These are phyloP conservation scores for Vitis hybrid DNA, from an alignment of 177 flowering plant genomes.

Conservation along the genomic window DNA sequence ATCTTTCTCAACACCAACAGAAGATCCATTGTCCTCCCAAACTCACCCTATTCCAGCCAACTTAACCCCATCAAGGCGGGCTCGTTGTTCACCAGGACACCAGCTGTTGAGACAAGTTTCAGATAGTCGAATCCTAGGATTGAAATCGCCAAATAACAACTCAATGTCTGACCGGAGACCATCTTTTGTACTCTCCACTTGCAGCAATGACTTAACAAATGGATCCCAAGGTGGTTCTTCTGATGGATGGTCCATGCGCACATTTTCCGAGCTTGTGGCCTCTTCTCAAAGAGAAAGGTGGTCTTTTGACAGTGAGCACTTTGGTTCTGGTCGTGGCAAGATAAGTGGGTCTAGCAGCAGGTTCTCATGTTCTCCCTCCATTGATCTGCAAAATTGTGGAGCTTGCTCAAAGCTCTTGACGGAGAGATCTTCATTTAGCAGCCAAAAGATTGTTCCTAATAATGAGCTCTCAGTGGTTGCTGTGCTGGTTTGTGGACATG, in stretches of 20 bases:
- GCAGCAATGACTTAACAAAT: slow-evolving; percentile 44
- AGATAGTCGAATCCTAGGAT: slow-evolving; percentile 42
- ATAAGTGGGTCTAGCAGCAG: slow-evolving; percentile 49
- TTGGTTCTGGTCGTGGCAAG: slow-evolving; percentile 34
- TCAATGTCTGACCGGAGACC: slow-evolving; percentile 54
- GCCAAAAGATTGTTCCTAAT: slow-evolving; percentile 19
- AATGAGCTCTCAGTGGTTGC: slow-evolving; percentile 65
- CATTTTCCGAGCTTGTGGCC: slow-evolving; percentile 73
- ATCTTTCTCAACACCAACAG: slow-evolving; percentile 29
- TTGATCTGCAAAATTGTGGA: slow-evolving; percentile 61
- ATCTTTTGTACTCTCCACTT: slow-evolving; percentile 43
- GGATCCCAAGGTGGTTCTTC: slow-evolving; percentile 65
- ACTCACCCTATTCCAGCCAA: slow-evolving; percentile 20
- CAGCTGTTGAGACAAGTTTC: slow-evolving; percentile 53
- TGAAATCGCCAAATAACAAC: slow-evolving; percentile 46
- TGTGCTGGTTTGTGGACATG: slow-evolving; percentile 90
- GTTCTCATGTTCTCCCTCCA: slow-evolving; percentile 52
- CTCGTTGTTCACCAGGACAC: slow-evolving; percentile 52
- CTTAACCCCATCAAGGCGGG: slow-evolving; percentile 46
- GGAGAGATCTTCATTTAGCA: slow-evolving; percentile 53
- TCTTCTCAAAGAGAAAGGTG: slow-evolving; percentile 68
- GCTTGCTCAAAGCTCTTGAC: slow-evolving; percentile 61
- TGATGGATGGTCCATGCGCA: slow-evolving; percentile 76
- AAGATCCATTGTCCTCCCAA: slow-evolving; percentile 27
- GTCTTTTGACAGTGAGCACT: slow-evolving; percentile 70